These are phyloP conservation scores for Pyrenophora teres DNA, from an alignment of 2,329 filamentous ascomycete genomes.

Conservation along the genomic window DNA sequence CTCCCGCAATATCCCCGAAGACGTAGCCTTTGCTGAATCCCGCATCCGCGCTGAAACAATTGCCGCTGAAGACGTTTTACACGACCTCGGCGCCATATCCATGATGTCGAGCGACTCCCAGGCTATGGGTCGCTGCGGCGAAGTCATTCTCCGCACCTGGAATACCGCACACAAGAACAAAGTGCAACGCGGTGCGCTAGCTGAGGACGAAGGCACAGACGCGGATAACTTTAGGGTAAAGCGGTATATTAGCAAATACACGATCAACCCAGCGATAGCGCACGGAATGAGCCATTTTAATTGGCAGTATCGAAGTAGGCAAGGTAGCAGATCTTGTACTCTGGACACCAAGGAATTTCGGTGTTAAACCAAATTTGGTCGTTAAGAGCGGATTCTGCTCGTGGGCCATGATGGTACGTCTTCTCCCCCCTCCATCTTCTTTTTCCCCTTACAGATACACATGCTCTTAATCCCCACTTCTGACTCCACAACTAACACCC, in stretches of 20 bases:
- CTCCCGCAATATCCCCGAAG: constrained; percentile 89
- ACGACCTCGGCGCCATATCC: constrained; percentile 91
- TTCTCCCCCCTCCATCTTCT: neutral
- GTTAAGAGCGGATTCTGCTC: constrained; percentile 88
- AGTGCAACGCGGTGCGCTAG: constrained; percentile 73
- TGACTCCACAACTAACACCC: neutral
- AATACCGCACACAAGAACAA: constrained; percentile 99
- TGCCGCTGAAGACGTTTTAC: constrained; percentile 92
- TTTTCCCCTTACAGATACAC: constrained; percentile 4
- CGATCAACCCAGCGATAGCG: constrained; percentile 87
- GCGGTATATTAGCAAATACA: constrained; percentile 93
- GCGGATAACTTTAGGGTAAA: constrained; percentile 93
- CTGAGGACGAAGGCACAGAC: constrained; percentile 76
- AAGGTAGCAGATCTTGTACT: constrained; percentile 89
- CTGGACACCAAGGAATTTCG: constrained; percentile 86
- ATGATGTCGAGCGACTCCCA: constrained; percentile 98
- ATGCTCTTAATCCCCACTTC: neutral
- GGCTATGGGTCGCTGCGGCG: constrained; percentile 94
- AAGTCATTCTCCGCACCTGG: constrained; percentile 92
- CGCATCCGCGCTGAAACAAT: constrained; percentile 96
- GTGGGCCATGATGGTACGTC: constrained; percentile 77
- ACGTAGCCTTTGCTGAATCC: constrained; percentile 92
- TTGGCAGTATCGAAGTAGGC: constrained; percentile 85
- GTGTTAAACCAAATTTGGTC: constrained; percentile 79
- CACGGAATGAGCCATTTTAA: constrained; percentile 85